Conservation (phyloP, 1,284 basidiomycete species). For the Mycena sp. region DNA sequence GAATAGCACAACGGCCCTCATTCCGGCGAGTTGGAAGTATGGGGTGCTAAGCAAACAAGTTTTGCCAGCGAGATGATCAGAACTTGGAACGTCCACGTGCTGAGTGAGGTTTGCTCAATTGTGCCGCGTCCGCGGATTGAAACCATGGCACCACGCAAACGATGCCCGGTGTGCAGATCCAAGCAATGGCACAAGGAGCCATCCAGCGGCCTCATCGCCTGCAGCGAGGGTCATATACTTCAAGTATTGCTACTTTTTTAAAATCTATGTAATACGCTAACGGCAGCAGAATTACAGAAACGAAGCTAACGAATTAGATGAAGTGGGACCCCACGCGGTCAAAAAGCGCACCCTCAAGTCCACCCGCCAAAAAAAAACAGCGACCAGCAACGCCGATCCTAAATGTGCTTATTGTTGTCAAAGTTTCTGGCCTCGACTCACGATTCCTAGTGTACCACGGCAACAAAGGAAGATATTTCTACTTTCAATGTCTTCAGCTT, state of each 20-base stretch:
- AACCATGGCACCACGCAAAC: constrained; percentile 64
- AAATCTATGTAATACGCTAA: not conserved
- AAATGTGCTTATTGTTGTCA: constrained; percentile 8
- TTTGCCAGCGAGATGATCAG: no score
- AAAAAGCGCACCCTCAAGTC: constrained; percentile 71
- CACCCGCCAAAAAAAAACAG: constrained; percentile 53
- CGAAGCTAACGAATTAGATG: constrained; percentile 70
- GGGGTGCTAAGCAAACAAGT: not conserved
- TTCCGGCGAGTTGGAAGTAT: constrained; percentile 20
- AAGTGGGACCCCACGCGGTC: constrained; percentile 65
- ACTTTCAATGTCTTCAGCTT: constrained; percentile 85
- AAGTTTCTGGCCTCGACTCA: constrained; percentile 5
- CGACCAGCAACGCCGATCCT: constrained; percentile 30
- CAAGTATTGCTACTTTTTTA: constrained; percentile 55
- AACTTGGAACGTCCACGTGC: constrained; percentile 11
- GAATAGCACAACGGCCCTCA: constrained; percentile 41
- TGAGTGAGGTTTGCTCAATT: no score
- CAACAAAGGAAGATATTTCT: constrained; percentile 76
- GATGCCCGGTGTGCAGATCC: constrained; percentile 77
- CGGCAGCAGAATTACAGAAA: constrained; percentile 72
- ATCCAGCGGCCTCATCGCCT: constrained; percentile 74
- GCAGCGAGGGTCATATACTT: constrained; percentile 82
- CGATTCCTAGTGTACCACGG: constrained; percentile 80
- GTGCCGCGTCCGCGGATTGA: no score
- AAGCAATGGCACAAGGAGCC: constrained; percentile 83